Percentiles rank a stretch among this genome's conserved stretches.
Conservation (phyloP, 345 rosid species). For the Boechera divaricarpa region DNA sequence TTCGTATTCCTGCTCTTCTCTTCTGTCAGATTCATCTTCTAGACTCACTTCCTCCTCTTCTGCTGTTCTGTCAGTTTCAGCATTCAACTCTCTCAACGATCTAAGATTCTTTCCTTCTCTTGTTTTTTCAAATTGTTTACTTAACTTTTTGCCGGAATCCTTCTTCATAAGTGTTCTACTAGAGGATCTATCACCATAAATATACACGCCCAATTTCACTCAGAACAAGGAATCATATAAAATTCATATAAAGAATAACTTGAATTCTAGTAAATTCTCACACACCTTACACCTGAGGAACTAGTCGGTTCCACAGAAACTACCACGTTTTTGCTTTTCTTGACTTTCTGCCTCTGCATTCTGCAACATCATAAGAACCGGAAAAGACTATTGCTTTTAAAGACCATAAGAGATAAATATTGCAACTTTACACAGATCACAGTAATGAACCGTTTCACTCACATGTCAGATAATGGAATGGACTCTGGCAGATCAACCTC, state of each 20-base stretch:
- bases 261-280: neutral
- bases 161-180: constrained; percentile 31
- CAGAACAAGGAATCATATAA: constrained; percentile 8
- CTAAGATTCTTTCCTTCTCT: constrained; percentile 38
- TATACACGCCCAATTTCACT: neutral
- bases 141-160: constrained; percentile 15
- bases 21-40: constrained; percentile 38
- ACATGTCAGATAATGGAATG: constrained; percentile 53
- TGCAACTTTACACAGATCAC: constrained; percentile 23
- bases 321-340: constrained; percentile 22
- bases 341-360: constrained; percentile 38
- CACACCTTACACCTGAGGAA: constrained; percentile 40
- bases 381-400: neutral
- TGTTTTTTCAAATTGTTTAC: neutral
- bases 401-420: constrained; percentile 6
- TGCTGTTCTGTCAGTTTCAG: constrained; percentile 36
- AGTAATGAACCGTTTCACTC: constrained; percentile 43
- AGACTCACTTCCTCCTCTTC: constrained; percentile 37
- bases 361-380: constrained; percentile 43
- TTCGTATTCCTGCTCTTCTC: constrained; percentile 21
- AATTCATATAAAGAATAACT: neutral
- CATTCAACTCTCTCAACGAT: constrained; percentile 42
- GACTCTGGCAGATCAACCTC: constrained; percentile 49
- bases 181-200: constrained; percentile 30
- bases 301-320: constrained; percentile 25